Evolutionary conservation across 257 asterid genomes (phyloP), one percentile per base, ranked within the genome.

Genomic region (Lycium ferocissimum): DNA sequence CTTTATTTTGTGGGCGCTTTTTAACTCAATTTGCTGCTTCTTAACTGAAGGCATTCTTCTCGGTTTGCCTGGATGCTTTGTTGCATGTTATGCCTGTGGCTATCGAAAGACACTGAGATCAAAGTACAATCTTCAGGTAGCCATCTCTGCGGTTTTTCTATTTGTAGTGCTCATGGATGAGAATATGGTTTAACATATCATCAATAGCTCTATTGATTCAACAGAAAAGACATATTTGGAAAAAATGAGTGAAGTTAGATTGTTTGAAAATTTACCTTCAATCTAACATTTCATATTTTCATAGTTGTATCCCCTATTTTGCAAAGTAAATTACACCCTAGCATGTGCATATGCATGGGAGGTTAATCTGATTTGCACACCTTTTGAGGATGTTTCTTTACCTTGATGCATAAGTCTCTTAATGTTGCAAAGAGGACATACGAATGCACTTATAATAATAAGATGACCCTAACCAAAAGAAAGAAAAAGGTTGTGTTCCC

Each of bases 11-110:
- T 95, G 95, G 94, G 93, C 91, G 61, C 90, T 94, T 69, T 90
- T 92, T 82, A 95, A 94, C 87, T 73, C 97, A 8, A 37, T 94
- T 79, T 94, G 96, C 94, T 94, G 98, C 85, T 83, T 94, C 83
- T 83, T 95, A 89, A 89, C 94, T 20, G 98, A 93, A 15, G 99
- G 99, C 86, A 22, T 86, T 84, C 79, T 94, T 89, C 83, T 91
- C 91, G 98, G 97, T 84, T 88, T 93, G 75, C 99, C 98, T 82
- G 99, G 99, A 70, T 95, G 99, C 92, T 90, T 93, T 78, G 97
- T 94, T 69, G 94, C 99, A 15, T 92, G 95, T 86, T 95, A 94
- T 90, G 96, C 97, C 56, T 95, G 98, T 88, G 94, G 97, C 84
- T 95, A 95, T 81, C 91, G 99, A 38, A 92, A 84, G 91, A 85